Evolutionary conservation across 805 yeast genomes (phyloP).

Genomic region (Nakazawaea wickerhamii): DNA sequence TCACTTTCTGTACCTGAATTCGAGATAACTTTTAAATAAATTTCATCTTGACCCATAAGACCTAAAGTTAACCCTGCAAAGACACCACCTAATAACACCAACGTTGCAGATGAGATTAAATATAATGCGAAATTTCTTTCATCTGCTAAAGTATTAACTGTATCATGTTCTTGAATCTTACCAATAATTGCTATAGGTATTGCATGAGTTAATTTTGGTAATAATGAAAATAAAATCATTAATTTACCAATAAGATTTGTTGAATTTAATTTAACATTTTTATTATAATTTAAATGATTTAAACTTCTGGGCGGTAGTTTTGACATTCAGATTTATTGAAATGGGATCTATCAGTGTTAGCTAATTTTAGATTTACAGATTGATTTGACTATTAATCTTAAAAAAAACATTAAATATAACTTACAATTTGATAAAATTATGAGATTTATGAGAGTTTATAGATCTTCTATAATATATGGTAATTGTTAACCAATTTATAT

Average conservation of each 20-base stretch:
- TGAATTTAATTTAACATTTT: conserved; percentile 5
- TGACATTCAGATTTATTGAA: conserved; percentile 7
- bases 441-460: too few relatives aligned
- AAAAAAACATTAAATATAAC: too few relatives aligned
- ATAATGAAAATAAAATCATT: conserved; percentile 18
- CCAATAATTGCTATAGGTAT: conserved; percentile 19
- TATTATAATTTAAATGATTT: conserved; percentile 1
- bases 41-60: conserved; percentile 97
- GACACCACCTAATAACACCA: conserved; percentile 80
- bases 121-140: conserved; percentile 39
- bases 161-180: conserved; percentile 7
- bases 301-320: conserved; percentile 11
- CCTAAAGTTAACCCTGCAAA: conserved; percentile 94
- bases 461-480: too few relatives aligned
- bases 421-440: too few relatives aligned
- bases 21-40: conserved; percentile 83
- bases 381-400: too few relatives aligned
- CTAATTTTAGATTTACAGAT: not conserved
- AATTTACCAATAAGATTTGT: conserved; percentile 3
- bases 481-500: too few relatives aligned
- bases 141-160: conserved; percentile 17
- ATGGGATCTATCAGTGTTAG: not conserved
- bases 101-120: conserved; percentile 45
- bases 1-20: conserved; percentile 77
- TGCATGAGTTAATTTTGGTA: conserved; percentile 21